Conservation (phyloP, 2,329 filamentous ascomycete species). For the Coniella vitis region DNA sequence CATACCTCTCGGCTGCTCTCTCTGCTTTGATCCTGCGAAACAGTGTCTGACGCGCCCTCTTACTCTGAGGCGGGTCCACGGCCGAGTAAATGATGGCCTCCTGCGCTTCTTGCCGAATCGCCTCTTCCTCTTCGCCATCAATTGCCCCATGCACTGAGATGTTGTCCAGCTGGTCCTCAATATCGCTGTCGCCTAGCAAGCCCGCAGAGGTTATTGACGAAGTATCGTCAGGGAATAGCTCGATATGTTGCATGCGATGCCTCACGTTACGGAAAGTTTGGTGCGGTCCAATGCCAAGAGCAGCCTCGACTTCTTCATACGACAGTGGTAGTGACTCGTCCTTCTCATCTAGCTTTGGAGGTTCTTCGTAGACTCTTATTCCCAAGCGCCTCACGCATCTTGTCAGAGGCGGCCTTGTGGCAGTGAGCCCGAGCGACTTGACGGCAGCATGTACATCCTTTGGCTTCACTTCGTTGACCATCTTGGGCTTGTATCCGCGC, state of each 20-base stretch:
- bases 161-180: conserved; percentile 2
- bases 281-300: conserved; percentile 23
- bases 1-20: conserved; percentile 35
- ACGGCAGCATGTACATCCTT: conserved; percentile 45
- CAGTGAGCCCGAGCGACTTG: conserved; percentile 37
- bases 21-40: conserved; percentile 34
- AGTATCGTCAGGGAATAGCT: conserved; percentile 1
- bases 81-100: conserved; percentile 38
- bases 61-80: conserved; percentile 32
- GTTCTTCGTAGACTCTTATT: conserved; percentile 38
- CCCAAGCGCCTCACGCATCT: conserved; percentile 41
- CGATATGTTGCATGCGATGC: neutral
- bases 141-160: neutral
- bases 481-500: conserved; percentile 21
- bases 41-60: conserved; percentile 27
- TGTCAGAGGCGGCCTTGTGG: conserved; percentile 35
- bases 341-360: conserved; percentile 18
- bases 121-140: conserved; percentile 8
- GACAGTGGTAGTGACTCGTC: conserved; percentile 28
- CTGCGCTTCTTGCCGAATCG: conserved; percentile 28
- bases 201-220: neutral
- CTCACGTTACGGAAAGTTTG: conserved; percentile 1
- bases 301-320: conserved; percentile 38
- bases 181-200: neutral
- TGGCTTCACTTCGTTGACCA: conserved; percentile 28